A percentile compares a stretch with the other conserved stretches of the same genome.
Evolutionary conservation across 1,139 yeast genomes (phyloP).

Genomic region (Yamadazyma spencermartinsiae): DNA sequence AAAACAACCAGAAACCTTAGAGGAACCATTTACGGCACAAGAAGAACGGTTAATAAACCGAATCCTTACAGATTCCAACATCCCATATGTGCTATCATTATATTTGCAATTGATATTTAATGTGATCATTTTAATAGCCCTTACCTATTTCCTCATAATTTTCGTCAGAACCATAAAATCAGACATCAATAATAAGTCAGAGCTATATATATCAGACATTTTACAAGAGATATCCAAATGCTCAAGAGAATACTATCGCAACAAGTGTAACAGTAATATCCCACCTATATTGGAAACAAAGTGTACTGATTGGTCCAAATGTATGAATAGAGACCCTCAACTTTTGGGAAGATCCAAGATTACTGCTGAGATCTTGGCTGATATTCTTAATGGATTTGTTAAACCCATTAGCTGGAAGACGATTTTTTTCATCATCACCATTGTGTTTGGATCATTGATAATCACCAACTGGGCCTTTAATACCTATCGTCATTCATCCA

Average conservation of each 20-base stretch:
- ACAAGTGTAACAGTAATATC: slow-evolving; percentile 57
- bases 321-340: slow-evolving; percentile 86
- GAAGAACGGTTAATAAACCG: slow-evolving; percentile 9
- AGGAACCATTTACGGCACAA: slow-evolving; percentile 2
- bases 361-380: slow-evolving; percentile 82
- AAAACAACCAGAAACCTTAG: neutral
- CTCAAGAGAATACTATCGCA: slow-evolving; percentile 65
- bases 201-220: slow-evolving; percentile 58
- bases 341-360: slow-evolving; percentile 74
- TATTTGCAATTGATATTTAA: slow-evolving; percentile 74
- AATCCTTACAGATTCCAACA: slow-evolving; percentile 18
- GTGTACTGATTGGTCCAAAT: slow-evolving; percentile 75
- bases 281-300: slow-evolving; percentile 75
- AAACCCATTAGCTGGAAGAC: slow-evolving; percentile 78
- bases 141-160: slow-evolving; percentile 54
- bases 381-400: slow-evolving; percentile 74
- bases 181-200: slow-evolving; percentile 73
- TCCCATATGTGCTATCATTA: slow-evolving; percentile 68
- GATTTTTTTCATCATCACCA: slow-evolving; percentile 39
- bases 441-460: slow-evolving; percentile 23
- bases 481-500: slow-evolving; percentile 21
- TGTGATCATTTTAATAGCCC: slow-evolving; percentile 52
- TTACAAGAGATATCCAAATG: slow-evolving; percentile 71
- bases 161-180: slow-evolving; percentile 61
- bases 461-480: slow-evolving; percentile 24